Evolutionary conservation across 2,329 filamentous ascomycete genomes (phyloP), one percentile per base, ranked within the genome.

Genomic region (Saccharata proteae): DNA sequence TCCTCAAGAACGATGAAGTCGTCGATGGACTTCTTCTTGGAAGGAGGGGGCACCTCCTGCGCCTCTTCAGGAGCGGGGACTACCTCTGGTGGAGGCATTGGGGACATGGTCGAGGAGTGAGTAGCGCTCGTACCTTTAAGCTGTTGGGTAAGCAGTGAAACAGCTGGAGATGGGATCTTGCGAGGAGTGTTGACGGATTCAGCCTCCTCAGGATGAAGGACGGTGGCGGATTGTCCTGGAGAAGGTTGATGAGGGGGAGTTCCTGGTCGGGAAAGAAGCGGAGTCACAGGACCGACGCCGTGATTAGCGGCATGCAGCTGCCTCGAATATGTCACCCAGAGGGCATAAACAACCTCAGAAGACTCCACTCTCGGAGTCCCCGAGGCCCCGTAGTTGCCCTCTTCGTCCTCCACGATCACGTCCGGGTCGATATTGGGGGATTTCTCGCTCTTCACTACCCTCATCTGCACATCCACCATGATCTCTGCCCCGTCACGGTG

Each of bases 241-340:
- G 77, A 80, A 2, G 82, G 81, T 47, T 90, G 82, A 39, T 77
- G 79, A 9, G 80, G 68, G 17, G 85, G 82, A 2, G 83, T 85
- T 13, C 68, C 65, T 12, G 71, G 62, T 17, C 75, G 74, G 23
- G 79, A 76, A 11, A 74, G 55, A 13, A 74, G 51, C 4, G 76
- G 71, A 15, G 77, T 76, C n/a, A 76, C 63, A 13, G 69, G 63
- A n/a, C 71, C 68, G 27, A 77, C 54, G 31, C 67, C 62, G 31
- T 69, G 64, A 38, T 74, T 74, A 21, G 75, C 69, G 11, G 82
- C 80, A 52, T 98, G 90, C 9, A 96, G 67, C 47, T 94, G 84
- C 39, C 86, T 72, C 12, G 88, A 96, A 52, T 96, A 98, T 1
- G 88, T 96, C 42, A 98, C 80, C 90, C 90, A 98, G 17, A 98